Evolutionary conservation across 2,329 filamentous ascomycete species (phyloP), one percentile per base, ranked within the genome.

Genomic region (Exophiala viscosa): DNA sequence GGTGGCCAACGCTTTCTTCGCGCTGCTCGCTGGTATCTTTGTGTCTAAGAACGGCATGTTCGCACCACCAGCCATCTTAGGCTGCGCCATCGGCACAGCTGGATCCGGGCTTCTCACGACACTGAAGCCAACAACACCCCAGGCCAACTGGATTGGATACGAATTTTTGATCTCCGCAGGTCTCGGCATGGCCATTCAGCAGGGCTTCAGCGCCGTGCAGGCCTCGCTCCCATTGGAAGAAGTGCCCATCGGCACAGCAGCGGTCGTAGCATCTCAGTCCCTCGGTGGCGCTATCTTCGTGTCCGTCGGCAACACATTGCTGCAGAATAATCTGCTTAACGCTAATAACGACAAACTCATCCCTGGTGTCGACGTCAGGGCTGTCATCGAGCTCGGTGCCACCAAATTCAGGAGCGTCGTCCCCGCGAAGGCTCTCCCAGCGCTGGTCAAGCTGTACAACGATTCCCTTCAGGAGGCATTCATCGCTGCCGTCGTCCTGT

Each of bases 91-190:
- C 11, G 47, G 48, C 10, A 58, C 62, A 7, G 50, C 65, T 31
- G 64, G 60, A 5, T 23, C 41, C 11, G 65, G 62, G 5, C 50
- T 67, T 2, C 33, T 67, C 5, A 43, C 55, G 31, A 66, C 62
- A 3, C 44, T 66, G 10, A 39, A 56, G 4, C 40, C 48, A 11
- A 18, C 55, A 17, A 65, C 50, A 10, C 28, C 48, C 9, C 13
- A 53, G 10, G 55, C 57, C 15, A 34, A 55, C 2, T 67, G 65
- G 66, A 61, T 65, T 31, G 64, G 62, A 7, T 67, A 61, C 56
- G 52, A 67, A 45, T 50, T 63, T 5, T 38, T 67, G 4, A 48
- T 53, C 31, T 60, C 61, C 4, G 53, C 55, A 5, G 65, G 65
- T 9, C 40, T 60, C 5, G 65, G 65, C 4, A 52, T 62, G 46